phyloP scores from a whole-genome alignment of 1,139 yeast species.

The Sugiyamaella japonica region DNA sequence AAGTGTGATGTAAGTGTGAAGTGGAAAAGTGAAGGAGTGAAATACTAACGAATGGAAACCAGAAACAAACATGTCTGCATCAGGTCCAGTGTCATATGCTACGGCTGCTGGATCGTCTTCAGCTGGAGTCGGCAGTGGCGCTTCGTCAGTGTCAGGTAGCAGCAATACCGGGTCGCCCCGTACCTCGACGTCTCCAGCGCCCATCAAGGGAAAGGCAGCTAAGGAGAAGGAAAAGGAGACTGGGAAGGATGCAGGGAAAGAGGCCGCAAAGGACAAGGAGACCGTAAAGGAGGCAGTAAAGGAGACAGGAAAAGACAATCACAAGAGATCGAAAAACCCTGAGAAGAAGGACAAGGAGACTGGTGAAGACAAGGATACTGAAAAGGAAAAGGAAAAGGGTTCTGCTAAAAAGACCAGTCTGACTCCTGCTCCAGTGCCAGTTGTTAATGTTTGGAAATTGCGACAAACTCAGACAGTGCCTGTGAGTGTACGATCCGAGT shows the following conservation, averaged over 20 bases:
- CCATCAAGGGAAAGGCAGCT: constrained; percentile 1
- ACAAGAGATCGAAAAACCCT: background rate
- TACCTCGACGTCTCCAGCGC: constrained; percentile 21
- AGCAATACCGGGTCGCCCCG: constrained; percentile 19
- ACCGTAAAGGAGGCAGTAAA: background rate
- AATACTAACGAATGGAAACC: background rate
- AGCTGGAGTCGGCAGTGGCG: constrained; percentile 16
- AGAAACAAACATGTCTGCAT: constrained; percentile 29
- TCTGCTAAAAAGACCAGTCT: constrained; percentile 34
- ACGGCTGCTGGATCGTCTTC: constrained; percentile 35
- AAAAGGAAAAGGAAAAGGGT: background rate
- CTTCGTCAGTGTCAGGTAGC: constrained; percentile 13
- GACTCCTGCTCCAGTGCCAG: constrained; percentile 48
- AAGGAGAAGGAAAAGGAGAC: background rate
- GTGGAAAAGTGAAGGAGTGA: background rate
- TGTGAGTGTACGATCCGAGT: background rate
- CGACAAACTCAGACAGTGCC: constrained; percentile 18
- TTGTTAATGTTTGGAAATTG: constrained; percentile 44
- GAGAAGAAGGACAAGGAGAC: constrained; percentile 1
- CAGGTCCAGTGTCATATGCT: constrained; percentile 36
- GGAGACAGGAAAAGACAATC: background rate
- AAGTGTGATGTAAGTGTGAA: background rate
- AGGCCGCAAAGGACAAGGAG: background rate
- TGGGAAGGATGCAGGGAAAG: too few species aligned
- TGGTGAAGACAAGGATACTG: background rate